phyloP scores from a whole-genome alignment of 179 eudicot genomes.

The Spinacia oleracea region DNA sequence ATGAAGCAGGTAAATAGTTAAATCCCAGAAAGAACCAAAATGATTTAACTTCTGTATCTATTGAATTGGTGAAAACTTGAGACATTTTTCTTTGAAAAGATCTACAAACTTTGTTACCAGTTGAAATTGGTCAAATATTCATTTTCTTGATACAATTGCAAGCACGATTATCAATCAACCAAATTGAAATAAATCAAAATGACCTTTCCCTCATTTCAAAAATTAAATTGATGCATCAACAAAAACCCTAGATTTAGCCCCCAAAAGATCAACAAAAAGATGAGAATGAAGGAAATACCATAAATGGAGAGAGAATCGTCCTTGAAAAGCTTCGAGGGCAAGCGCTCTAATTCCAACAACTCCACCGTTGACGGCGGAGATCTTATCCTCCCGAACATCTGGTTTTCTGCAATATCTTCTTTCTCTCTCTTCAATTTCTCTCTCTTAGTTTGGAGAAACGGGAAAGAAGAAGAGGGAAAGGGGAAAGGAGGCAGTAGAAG shows the following conservation, averaged over 20 bases:
- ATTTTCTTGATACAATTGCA: not conserved
- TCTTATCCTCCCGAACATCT: slow-evolving; percentile 60
- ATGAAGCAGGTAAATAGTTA: not conserved
- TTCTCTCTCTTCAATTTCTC: not conserved
- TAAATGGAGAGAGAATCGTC: slow-evolving; percentile 73
- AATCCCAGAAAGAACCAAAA: no score
- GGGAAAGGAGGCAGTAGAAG: not conserved
- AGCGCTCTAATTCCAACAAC: slow-evolving; percentile 52
- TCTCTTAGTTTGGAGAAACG: not conserved
- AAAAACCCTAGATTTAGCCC: not conserved
- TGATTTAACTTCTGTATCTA: not conserved
- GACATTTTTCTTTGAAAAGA: no score
- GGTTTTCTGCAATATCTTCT: slow-evolving; percentile 9
- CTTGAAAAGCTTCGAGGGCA: slow-evolving; percentile 54
- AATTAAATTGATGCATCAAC: not conserved
- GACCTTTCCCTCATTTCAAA: not conserved
- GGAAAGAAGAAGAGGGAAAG: not conserved
- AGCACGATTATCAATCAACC: not conserved
- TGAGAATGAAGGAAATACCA: slow-evolving; percentile 35
- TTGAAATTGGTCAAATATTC: not conserved
- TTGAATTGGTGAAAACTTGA: no score
- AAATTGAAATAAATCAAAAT: not conserved
- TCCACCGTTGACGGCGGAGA: slow-evolving; percentile 46
- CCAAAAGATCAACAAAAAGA: not conserved
- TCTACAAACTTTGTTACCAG: no score